Percentiles rank a stretch among this genome's conserved stretches.
Conservation (phyloP, 2,329 filamentous ascomycete genomes). For the Claviceps sp. region DNA sequence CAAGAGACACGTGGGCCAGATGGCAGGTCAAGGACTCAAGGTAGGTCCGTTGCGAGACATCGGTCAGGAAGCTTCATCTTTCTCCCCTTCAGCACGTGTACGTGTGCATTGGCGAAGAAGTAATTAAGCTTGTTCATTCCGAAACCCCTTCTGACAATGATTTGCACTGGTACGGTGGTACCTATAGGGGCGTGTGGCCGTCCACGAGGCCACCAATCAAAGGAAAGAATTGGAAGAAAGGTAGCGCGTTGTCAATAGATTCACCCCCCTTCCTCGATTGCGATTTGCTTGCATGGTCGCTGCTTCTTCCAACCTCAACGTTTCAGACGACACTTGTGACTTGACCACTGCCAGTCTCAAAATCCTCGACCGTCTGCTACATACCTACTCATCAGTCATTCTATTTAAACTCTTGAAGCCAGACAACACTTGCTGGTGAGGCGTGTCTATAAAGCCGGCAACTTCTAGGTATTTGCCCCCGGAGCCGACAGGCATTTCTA, state of each 20-base stretch:
- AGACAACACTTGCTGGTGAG: background rate
- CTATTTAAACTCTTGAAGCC: background rate
- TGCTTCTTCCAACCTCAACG: background rate
- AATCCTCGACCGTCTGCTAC: too few species aligned
- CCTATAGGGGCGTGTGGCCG: too few species aligned
- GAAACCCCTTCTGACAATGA: too few species aligned
- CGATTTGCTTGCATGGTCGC: background rate
- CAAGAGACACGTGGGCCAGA: too few species aligned
- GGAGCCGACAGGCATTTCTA: background rate
- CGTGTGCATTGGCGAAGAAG: too few species aligned
- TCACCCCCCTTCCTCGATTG: conserved; percentile 1
- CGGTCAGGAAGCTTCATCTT: too few species aligned
- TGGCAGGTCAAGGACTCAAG: too few species aligned
- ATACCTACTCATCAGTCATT: background rate
- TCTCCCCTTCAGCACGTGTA: too few species aligned
- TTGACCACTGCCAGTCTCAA: background rate
- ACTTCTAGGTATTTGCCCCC: background rate
- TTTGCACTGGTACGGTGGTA: too few species aligned
- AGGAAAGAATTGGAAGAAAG: background rate
- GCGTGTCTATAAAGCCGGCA: background rate
- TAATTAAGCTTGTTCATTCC: too few species aligned
- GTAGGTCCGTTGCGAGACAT: too few species aligned
- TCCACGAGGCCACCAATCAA: conserved; percentile 16
- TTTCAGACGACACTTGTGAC: background rate
- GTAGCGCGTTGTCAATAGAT: background rate